Percentiles rank a stretch among this genome's conserved stretches.
phyloP scores from a whole-genome alignment of 2,329 filamentous ascomycete genomes.

The Paecilomyces fulvus region DNA sequence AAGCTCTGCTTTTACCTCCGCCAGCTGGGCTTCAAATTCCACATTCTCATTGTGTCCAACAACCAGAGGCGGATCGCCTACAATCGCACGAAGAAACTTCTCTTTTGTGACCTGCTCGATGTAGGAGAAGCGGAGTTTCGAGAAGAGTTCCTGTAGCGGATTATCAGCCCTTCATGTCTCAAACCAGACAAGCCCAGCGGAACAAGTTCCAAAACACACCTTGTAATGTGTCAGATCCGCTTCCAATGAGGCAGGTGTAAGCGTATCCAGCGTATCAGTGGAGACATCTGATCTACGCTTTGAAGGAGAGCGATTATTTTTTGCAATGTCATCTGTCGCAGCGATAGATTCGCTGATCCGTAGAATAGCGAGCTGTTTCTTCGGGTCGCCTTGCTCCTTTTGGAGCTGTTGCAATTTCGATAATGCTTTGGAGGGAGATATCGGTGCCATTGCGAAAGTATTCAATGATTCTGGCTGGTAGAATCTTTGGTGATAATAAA shows the following conservation, averaged over 20 bases:
- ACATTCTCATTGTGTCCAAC: conserved; percentile 76
- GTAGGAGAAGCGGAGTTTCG: conserved; percentile 93
- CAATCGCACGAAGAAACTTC: conserved; percentile 88
- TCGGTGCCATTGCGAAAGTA: conserved; percentile 10
- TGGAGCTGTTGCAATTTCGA: conserved; percentile 40
- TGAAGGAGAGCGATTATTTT: conserved; percentile 20
- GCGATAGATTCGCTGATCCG: conserved; percentile 68
- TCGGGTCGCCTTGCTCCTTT: conserved; percentile 40
- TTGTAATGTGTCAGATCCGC: conserved; percentile 85
- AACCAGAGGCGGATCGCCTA: conserved; percentile 79
- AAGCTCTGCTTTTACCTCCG: conserved; percentile 62
- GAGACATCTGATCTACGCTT: conserved; percentile 67
- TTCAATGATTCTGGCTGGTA: not conserved
- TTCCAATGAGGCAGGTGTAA: conserved; percentile 67
- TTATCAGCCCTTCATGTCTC: not conserved
- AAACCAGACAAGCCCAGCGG: not conserved
- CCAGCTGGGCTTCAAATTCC: conserved; percentile 62
- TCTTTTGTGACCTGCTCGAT: conserved; percentile 98
- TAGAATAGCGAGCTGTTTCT: conserved; percentile 56
- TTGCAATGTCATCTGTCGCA: conserved; percentile 26
- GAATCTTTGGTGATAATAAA: not conserved
- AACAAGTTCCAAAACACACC: conserved; percentile 24
- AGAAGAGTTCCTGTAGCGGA: conserved; percentile 64
- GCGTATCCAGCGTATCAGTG: conserved; percentile 53
- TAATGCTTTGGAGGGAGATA: conserved; percentile 16